Conservation (phyloP, 2,329 filamentous ascomycete species). For the Aspergillus hiratsukae region DNA sequence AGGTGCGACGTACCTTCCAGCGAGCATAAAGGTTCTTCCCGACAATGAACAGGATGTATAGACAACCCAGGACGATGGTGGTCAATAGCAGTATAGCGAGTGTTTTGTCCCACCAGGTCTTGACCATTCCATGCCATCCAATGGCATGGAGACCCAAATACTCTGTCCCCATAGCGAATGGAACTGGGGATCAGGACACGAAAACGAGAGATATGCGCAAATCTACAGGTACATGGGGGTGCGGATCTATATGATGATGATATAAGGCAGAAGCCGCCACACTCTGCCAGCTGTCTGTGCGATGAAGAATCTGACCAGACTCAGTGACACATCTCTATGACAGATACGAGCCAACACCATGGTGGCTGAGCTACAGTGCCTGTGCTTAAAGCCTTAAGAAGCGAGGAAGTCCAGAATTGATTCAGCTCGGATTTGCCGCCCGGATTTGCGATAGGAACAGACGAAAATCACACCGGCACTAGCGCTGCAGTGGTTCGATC, state of each 20-base stretch:
- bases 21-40: constrained; percentile 4
- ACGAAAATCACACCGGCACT: not conserved
- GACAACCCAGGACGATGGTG: constrained; percentile 8
- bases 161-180: constrained; percentile 10
- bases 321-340: not conserved
- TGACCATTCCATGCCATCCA: constrained; percentile 14
- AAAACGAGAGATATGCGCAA: not conserved
- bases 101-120: constrained; percentile 16
- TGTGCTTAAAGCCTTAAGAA: not conserved
- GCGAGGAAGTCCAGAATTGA: not conserved
- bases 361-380: not conserved
- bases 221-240: not conserved
- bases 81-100: constrained; percentile 11
- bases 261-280: not conserved
- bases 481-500: not conserved
- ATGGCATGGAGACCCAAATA: constrained; percentile 16
- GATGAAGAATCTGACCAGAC: not conserved
- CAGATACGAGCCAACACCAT: not conserved
- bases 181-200: not conserved
- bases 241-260: not conserved
- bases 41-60: constrained; percentile 10
- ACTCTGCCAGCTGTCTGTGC: not conserved
- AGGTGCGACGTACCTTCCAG: constrained; percentile 8
- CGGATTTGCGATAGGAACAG: not conserved
- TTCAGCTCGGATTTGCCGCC: not conserved